These are phyloP conservation scores for Urtica urens DNA, from an alignment of 306 rosid genomes.

Conservation along the genomic window DNA sequence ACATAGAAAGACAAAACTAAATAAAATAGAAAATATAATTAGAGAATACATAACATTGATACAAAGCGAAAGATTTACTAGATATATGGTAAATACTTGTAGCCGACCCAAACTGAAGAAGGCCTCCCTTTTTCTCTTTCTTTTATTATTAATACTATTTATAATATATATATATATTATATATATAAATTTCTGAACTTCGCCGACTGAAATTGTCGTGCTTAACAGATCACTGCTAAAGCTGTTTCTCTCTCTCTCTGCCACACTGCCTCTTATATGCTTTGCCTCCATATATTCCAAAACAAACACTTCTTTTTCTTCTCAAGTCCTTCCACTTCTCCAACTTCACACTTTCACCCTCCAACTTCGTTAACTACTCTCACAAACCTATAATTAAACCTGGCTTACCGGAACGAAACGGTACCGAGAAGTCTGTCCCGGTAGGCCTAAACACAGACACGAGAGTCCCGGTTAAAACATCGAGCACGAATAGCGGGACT, in stretches of 20 bases:
- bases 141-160: too few relatives aligned
- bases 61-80: too few relatives aligned
- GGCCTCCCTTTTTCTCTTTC: background rate
- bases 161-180: background rate
- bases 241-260: conserved; percentile 23
- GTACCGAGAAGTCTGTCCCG: background rate
- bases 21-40: too few relatives aligned
- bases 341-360: background rate
- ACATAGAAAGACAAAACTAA: too few relatives aligned
- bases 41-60: too few relatives aligned
- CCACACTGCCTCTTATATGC: background rate
- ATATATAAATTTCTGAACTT: background rate
- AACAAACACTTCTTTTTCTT: too few relatives aligned
- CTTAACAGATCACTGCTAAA: conserved; percentile 58
- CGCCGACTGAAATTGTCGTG: conserved; percentile 50
- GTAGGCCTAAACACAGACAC: background rate
- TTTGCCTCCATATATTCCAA: background rate
- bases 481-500: too few relatives aligned
- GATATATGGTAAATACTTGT: too few relatives aligned
- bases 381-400: too few relatives aligned
- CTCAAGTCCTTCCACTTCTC: background rate
- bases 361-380: background rate
- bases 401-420: too few relatives aligned
- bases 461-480: too few relatives aligned
- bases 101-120: conserved; percentile 14